Evolutionary conservation across 441 rosid species (phyloP), one percentile per base, ranked within the genome.

Genomic region (Syzygium syzygioides): DNA sequence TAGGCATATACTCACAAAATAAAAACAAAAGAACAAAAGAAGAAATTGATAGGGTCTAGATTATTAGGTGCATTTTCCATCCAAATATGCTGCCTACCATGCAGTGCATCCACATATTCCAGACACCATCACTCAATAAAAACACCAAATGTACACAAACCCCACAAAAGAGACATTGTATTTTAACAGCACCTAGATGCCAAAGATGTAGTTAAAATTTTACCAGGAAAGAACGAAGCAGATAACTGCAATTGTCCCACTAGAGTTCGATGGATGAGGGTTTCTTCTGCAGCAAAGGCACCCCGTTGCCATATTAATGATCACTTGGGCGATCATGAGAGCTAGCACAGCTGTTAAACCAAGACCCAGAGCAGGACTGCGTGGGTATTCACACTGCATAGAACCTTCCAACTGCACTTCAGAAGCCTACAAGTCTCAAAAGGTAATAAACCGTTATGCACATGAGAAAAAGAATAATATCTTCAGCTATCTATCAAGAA

Each of bases 211-310:
- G 48, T 84, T 60, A 19, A 37, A n/a, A 14, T 52, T 34, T 53
- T 88, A 88, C 89, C 89, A 88, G 87, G 87, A 88, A 41, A 55
- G 45, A 55, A 83, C 37, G 9, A 88, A 85, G 87, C 83, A 88
- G 34, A 52, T 57, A 25, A 88, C 32, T 12, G 89, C 89, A 20
- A 85, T 85, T 54, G 64, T 66, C 79, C 87, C 30, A 6, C 55
- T 53, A 62, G 28, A 64, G 57, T 17, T 53, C 4, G 53, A 84
- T 20, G 56, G 59, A 10, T 62, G 60, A 34, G 56, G 55, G 80
- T 62, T n/a, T 64, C 86, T 57, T 59, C 86, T 59, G 79, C 86
- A 32, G 80, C 87, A 88, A 83, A 62, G 20, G 66, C 85, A 88
- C 37, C 89, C 87, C 3, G 87, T 84, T 80, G 59, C 89, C 30